A percentile compares a stretch with the other conserved stretches of the same genome.
phyloP scores from a whole-genome alignment of 1,284 basidiomycete species.

The Caloboletus inedulis region DNA sequence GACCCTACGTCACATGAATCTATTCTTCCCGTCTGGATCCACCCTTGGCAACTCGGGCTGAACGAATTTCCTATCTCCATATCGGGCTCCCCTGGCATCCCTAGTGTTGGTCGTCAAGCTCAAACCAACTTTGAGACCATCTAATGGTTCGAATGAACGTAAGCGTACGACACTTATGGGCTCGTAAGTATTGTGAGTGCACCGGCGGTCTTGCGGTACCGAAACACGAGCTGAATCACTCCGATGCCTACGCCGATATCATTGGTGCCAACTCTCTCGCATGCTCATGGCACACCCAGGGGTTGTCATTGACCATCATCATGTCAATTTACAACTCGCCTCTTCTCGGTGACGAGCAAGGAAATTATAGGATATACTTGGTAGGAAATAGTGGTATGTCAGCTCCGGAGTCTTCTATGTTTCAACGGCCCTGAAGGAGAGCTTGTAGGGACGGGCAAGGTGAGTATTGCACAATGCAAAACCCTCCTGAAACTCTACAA shows the following conservation, averaged over 20 bases:
- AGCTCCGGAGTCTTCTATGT: neutral
- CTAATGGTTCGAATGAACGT: neutral
- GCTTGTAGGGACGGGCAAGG: conserved; percentile 45
- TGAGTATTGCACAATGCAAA: conserved; percentile 18
- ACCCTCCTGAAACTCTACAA: neutral
- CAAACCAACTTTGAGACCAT: too few relatives aligned
- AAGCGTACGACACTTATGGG: neutral
- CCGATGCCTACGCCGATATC: neutral
- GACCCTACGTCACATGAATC: too few relatives aligned
- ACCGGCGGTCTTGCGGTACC: neutral
- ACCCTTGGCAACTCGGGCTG: too few relatives aligned
- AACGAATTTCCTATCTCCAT: too few relatives aligned
- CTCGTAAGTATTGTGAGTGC: neutral
- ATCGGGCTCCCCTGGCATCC: too few relatives aligned
- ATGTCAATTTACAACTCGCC: conserved; percentile 28
- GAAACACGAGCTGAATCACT: neutral
- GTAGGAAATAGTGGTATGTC: conserved; percentile 54
- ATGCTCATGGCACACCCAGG: neutral
- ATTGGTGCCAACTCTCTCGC: neutral
- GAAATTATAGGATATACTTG: conserved; percentile 47
- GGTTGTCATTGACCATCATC: neutral
- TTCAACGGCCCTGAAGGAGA: neutral
- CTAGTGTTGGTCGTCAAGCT: too few relatives aligned
- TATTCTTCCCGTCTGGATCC: too few relatives aligned
- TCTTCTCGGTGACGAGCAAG: conserved; percentile 47